phyloP scores from a whole-genome alignment of 169 alveolate species.

The Plasmodium gaboni region DNA sequence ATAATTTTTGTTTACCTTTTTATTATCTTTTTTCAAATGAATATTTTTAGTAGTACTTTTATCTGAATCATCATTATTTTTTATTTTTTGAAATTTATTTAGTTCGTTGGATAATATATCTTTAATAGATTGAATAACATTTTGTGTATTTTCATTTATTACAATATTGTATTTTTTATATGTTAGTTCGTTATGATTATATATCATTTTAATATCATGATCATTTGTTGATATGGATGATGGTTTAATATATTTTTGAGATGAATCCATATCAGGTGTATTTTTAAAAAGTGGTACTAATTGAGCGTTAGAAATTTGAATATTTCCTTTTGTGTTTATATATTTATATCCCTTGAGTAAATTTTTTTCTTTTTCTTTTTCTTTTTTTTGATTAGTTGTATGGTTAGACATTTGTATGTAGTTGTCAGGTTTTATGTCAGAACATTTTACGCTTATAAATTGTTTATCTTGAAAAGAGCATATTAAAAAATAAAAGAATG shows the following conservation, averaged over 20 bases:
- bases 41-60: not conserved
- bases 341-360: conserved; percentile 46
- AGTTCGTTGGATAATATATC: conserved; percentile 15
- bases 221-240: not conserved
- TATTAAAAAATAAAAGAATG: conserved; percentile 9
- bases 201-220: not conserved
- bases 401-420: conserved; percentile 12
- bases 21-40: conserved; percentile 1
- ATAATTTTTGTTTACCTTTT: conserved; percentile 34
- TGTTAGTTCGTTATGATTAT: not conserved
- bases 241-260: not conserved
- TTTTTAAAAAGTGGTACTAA: conserved; percentile 25
- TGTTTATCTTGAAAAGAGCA: conserved; percentile 8
- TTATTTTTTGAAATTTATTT: not conserved
- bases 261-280: not conserved
- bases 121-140: conserved; percentile 11
- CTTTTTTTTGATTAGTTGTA: conserved; percentile 14
- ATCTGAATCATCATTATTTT: conserved; percentile 19
- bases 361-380: not conserved
- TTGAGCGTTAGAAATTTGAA: conserved; percentile 14
- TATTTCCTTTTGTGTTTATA: conserved; percentile 31
- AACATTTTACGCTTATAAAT: conserved; percentile 34
- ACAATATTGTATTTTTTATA: not conserved
- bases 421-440: conserved; percentile 33
- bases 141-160: conserved; percentile 10